Conservation (phyloP, 129 eudicot genomes). For the Flaveria ramosissima region DNA sequence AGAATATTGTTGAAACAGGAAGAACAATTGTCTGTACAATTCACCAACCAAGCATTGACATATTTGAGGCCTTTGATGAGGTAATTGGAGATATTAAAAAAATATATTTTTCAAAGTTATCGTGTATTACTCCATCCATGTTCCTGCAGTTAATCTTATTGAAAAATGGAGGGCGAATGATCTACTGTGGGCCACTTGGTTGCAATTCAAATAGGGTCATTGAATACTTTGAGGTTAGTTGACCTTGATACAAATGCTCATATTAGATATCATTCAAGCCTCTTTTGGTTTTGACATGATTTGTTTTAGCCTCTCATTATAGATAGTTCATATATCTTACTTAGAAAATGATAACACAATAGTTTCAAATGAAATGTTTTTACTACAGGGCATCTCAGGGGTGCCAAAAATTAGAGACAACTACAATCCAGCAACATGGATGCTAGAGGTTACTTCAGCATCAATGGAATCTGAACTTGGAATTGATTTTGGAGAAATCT, state of each 20-base stretch:
- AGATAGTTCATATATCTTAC: background rate
- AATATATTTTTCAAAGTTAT: background rate
- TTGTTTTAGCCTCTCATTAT: background rate
- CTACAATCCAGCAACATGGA: conserved; percentile 74
- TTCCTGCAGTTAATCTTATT: conserved; percentile 50
- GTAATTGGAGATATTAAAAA: conserved; percentile 15
- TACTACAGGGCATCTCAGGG: conserved; percentile 48
- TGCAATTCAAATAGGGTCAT: conserved; percentile 46
- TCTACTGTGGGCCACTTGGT: conserved; percentile 62
- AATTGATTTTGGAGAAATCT: conserved; percentile 59
- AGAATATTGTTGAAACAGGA: conserved; percentile 44
- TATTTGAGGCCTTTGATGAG: conserved; percentile 54
- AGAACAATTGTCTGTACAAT: conserved; percentile 49
- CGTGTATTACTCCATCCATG: conserved; percentile 2
- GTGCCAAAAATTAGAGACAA: conserved; percentile 53
- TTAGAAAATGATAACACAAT: conserved; percentile 11
- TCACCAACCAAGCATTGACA: conserved; percentile 51
- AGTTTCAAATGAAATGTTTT: conserved; percentile 1
- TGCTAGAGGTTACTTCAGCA: conserved; percentile 61
- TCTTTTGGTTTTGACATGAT: background rate
- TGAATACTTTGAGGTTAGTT: conserved; percentile 60
- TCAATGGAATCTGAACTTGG: conserved; percentile 61
- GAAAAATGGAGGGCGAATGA: conserved; percentile 55
- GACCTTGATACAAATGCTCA: background rate
- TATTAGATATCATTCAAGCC: background rate